A percentile compares a stretch with the other conserved stretches of the same genome.
These are phyloP conservation scores for Astrothelium macrocarpum DNA, from an alignment of 495 filamentous ascomycete species.

Conservation along the genomic window DNA sequence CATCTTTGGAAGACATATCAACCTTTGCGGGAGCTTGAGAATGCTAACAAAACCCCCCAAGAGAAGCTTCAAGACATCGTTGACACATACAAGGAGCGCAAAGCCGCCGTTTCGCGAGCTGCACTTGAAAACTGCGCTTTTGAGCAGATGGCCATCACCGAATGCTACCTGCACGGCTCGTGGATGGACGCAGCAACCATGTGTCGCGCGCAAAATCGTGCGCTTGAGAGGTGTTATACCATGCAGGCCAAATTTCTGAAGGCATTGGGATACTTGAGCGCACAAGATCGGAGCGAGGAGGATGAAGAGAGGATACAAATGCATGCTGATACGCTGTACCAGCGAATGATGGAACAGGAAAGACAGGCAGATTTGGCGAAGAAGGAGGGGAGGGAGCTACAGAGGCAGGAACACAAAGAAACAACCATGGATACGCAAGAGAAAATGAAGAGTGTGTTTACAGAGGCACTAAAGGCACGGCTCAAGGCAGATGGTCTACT, in stretches of 20 bases:
- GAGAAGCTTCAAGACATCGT: conserved; percentile 67
- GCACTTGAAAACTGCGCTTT: conserved; percentile 90
- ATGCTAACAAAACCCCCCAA: conserved; percentile 54
- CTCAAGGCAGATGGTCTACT: conserved; percentile 7
- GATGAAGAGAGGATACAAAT: conserved; percentile 88
- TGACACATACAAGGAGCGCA: conserved; percentile 73
- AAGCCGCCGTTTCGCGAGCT: conserved; percentile 62
- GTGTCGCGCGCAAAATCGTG: conserved; percentile 61
- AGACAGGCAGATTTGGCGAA: conserved; percentile 55
- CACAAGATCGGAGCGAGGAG: conserved; percentile 50
- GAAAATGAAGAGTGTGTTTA: conserved; percentile 14
- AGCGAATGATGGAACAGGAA: conserved; percentile 74
- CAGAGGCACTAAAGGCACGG: conserved; percentile 6
- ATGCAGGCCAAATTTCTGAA: conserved; percentile 82
- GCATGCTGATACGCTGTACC: conserved; percentile 84
- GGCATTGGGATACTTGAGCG: conserved; percentile 77
- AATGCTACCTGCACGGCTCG: conserved; percentile 63
- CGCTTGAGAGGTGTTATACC: conserved; percentile 69
- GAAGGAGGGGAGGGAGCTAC: conserved; percentile 24
- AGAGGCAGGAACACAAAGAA: conserved; percentile 21
- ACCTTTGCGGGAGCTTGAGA: conserved; percentile 53
- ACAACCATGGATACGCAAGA: conserved; percentile 8
- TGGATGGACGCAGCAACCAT: conserved; percentile 53
- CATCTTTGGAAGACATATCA: conserved; percentile 87
- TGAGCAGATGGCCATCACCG: conserved; percentile 64